Percentiles rank a stretch among this genome's conserved stretches.
Evolutionary conservation across 192 early-diverging fungal genomes (phyloP).

Genomic region (Linnemannia hyalina): DNA sequence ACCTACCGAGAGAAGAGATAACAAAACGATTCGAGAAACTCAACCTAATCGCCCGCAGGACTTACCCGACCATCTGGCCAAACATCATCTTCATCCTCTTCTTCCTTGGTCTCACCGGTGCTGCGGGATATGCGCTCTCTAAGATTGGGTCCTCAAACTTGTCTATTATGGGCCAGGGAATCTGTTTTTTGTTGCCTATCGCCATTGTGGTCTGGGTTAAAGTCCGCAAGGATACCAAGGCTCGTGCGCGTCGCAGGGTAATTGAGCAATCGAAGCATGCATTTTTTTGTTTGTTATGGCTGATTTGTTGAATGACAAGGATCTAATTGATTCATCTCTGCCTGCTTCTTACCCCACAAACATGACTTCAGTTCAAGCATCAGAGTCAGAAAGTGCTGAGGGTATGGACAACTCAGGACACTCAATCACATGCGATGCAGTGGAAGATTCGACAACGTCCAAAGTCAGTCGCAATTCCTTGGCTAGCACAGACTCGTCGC

Average conservation of each 20-base stretch:
- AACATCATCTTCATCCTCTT: conserved; percentile 4
- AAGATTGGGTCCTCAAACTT: conserved; percentile 24
- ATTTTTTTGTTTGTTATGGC: background rate
- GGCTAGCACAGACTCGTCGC: background rate
- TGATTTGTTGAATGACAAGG: background rate
- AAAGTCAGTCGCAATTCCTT: conserved; percentile 10
- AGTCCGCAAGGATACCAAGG: conserved; percentile 19
- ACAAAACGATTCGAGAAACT: conserved; percentile 30
- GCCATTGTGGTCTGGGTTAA: conserved; percentile 39
- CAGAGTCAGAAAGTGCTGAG: conserved; percentile 43
- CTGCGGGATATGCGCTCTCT: background rate
- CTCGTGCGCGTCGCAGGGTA: conserved; percentile 26
- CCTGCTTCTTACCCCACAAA: background rate
- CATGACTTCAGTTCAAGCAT: conserved; percentile 28
- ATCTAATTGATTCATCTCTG: background rate
- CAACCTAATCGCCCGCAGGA: conserved; percentile 18
- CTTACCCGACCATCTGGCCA: conserved; percentile 40
- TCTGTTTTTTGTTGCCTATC: conserved; percentile 36
- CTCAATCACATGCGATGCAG: conserved; percentile 36
- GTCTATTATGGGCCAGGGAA: conserved; percentile 28
- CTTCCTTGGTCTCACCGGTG: background rate
- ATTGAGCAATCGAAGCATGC: no score
- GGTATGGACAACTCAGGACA: conserved; percentile 37
- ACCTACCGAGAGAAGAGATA: conserved; percentile 35
- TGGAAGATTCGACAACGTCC: conserved; percentile 47